Percentiles rank a stretch among this genome's conserved stretches.
These are phyloP conservation scores for Rubroshorea leprosula DNA, from an alignment of 345 rosid species.

Conservation along the genomic window DNA sequence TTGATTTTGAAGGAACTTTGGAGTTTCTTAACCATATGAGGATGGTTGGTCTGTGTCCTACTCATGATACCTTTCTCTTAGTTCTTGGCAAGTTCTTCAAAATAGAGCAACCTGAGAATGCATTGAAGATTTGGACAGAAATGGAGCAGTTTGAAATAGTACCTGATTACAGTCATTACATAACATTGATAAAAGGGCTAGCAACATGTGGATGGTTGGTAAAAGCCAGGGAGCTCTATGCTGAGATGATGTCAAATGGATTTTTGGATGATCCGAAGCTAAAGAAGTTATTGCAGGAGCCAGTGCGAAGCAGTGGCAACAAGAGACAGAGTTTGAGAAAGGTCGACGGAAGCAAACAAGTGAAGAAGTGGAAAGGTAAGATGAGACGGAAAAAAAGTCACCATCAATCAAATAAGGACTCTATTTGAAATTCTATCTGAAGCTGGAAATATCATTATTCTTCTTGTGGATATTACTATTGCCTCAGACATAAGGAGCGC, in stretches of 20 bases:
- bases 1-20: conserved; percentile 41
- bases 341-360: conserved; percentile 16
- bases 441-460: background rate
- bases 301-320: conserved; percentile 13
- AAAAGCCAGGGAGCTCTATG: conserved; percentile 53
- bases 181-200: conserved; percentile 48
- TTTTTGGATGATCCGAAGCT: conserved; percentile 71
- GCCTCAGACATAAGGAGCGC: too few species aligned
- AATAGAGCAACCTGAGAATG: conserved; percentile 53
- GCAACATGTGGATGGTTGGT: conserved; percentile 44
- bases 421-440: background rate
- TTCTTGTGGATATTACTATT: too few species aligned
- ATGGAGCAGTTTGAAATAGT: conserved; percentile 51
- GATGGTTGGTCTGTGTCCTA: conserved; percentile 53
- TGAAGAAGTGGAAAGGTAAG: conserved; percentile 17
- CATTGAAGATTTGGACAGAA: conserved; percentile 67
- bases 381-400: conserved; percentile 19
- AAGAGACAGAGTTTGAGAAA: conserved; percentile 18
- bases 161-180: conserved; percentile 41
- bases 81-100: conserved; percentile 51
- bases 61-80: conserved; percentile 49
- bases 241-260: conserved; percentile 66
- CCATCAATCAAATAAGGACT: conserved; percentile 5
- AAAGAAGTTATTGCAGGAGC: conserved; percentile 44
- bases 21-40: conserved; percentile 58